These are phyloP conservation scores for Salvia sclarea DNA, from an alignment of 305 asterid species.

Conservation along the genomic window DNA sequence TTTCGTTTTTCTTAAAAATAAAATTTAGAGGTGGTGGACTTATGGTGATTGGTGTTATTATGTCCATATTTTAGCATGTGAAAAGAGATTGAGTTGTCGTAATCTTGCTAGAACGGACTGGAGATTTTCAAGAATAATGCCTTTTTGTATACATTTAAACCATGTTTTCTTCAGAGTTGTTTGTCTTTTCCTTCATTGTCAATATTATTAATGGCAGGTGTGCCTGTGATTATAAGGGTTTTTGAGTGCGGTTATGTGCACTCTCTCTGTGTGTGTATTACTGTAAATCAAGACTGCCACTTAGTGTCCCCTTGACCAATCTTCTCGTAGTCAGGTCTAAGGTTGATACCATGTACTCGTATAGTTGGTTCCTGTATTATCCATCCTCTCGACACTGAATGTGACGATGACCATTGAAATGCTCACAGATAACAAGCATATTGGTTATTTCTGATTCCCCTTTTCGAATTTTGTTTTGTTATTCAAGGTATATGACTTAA, in stretches of 20 bases:
- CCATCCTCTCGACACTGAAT: conserved; percentile 8
- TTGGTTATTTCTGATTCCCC: conserved; percentile 25
- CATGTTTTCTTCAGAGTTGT: not conserved
- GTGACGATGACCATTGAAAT: not conserved
- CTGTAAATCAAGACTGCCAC: not conserved
- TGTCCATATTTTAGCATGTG: conserved; percentile 10
- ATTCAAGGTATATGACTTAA: conserved; percentile 73
- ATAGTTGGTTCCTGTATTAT: conserved; percentile 3
- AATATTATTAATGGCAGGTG: not conserved
- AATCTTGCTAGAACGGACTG: not conserved
- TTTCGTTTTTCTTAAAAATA: conserved; percentile 12
- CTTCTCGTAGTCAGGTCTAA: not conserved
- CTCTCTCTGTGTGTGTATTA: not conserved
- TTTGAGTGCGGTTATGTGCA: not conserved
- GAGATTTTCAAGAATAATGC: not conserved
- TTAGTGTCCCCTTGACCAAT: no score
- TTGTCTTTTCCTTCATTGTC: not conserved
- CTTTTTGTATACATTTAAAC: not conserved
- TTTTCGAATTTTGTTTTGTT: conserved; percentile 40
- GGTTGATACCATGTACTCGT: not conserved
- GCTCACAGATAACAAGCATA: conserved; percentile 20
- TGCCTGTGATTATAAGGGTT: not conserved
- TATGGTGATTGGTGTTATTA: not conserved
- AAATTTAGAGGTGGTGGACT: conserved; percentile 9
- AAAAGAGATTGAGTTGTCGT: conserved; percentile 4